phyloP scores from a whole-genome alignment of 73 alveolate genomes.

The Uronychia binucleata region DNA sequence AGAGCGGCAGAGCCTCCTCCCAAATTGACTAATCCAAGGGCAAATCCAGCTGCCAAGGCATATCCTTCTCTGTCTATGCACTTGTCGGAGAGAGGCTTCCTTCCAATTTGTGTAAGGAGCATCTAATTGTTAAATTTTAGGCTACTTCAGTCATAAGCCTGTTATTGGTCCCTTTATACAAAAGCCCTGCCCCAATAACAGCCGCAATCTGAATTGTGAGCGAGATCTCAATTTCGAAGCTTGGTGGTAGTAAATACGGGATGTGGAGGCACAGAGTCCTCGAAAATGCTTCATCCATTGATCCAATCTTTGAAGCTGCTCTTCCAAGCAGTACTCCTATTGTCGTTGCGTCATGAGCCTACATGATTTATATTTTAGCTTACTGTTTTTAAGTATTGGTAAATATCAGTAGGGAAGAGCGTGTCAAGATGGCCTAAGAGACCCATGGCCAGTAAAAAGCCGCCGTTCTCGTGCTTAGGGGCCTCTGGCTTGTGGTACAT shows the following conservation, averaged over 20 bases:
- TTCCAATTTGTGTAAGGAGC: slow-evolving; percentile 93
- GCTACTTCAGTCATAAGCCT: slow-evolving; percentile 97
- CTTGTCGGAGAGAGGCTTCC: slow-evolving; percentile 94
- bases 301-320: slow-evolving; percentile 96
- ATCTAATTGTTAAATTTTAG: too few relatives aligned
- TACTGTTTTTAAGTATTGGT: slow-evolving; percentile 90
- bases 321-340: slow-evolving; percentile 96
- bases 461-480: slow-evolving; percentile 97
- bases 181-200: slow-evolving; percentile 94
- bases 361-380: too few relatives aligned
- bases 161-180: slow-evolving; percentile 92
- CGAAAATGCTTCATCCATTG: slow-evolving; percentile 96
- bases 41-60: slow-evolving; percentile 95
- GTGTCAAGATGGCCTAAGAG: slow-evolving; percentile 93
- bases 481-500: slow-evolving; percentile 92
- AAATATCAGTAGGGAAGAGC: slow-evolving; percentile 91
- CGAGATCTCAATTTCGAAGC: slow-evolving; percentile 92
- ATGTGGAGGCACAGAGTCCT: slow-evolving; percentile 95
- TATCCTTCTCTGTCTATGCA: slow-evolving; percentile 96
- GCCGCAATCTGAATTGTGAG: slow-evolving; percentile 95
- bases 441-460: slow-evolving; percentile 96
- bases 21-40: slow-evolving; percentile 96
- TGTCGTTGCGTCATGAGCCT: slow-evolving; percentile 97
- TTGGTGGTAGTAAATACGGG: slow-evolving; percentile 94
- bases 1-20: slow-evolving; percentile 85